Conservation (phyloP, 768 basidiomycete species). For the Boletus reticuloceps region DNA sequence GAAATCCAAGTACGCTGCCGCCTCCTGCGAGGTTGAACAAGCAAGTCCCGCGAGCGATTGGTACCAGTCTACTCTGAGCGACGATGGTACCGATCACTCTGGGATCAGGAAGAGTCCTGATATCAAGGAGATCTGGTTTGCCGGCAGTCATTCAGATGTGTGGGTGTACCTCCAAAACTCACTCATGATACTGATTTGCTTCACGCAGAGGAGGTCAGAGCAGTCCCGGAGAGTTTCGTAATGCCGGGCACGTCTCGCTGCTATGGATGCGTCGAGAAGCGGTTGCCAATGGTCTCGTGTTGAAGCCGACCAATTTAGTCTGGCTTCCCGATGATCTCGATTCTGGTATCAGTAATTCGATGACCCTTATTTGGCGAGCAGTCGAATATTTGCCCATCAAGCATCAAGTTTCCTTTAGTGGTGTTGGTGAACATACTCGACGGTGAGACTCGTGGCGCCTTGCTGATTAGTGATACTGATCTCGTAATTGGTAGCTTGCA, state of each 20-base stretch:
- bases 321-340: conserved; percentile 9
- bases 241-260: conserved; percentile 3
- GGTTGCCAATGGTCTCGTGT: background rate
- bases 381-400: background rate
- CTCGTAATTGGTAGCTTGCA: conserved; percentile 8
- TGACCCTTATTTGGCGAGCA: background rate
- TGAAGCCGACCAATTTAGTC: background rate
- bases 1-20: background rate
- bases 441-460: background rate
- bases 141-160: conserved; percentile 9
- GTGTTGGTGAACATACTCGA: conserved; percentile 2
- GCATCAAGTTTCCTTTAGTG: conserved; percentile 10
- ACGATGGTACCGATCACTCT: too few species aligned
- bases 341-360: background rate
- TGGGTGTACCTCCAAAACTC: background rate
- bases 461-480: background rate
- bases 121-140: conserved; percentile 14
- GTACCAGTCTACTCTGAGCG: too few species aligned
- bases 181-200: background rate
- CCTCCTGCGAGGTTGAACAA: too few species aligned
- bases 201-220: conserved; percentile 1
- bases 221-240: too few species aligned
- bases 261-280: conserved; percentile 12
- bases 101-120: background rate
- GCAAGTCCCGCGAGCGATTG: too few species aligned